Conservation (phyloP, 352 stramenopile species). For the Pythium periplocum region DNA sequence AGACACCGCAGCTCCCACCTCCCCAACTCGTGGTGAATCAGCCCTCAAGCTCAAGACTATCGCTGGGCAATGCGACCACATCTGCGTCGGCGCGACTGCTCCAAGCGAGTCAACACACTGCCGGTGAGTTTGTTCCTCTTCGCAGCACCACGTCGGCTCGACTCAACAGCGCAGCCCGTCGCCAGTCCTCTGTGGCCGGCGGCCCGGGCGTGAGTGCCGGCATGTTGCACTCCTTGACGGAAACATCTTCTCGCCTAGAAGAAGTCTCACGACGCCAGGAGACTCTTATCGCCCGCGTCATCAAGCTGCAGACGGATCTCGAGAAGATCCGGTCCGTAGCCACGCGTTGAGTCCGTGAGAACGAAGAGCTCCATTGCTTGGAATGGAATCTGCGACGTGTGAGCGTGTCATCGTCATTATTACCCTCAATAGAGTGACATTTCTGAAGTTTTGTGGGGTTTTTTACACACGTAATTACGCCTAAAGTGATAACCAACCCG, state of each 20-base stretch:
- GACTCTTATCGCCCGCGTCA: slow-evolving; percentile 31
- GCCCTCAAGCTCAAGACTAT: slow-evolving; percentile 4
- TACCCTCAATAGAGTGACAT: slow-evolving; percentile 9
- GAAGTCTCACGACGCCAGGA: slow-evolving; percentile 44
- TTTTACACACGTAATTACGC: slow-evolving; percentile 1
- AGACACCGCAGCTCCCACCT: not conserved
- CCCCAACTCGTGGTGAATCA: slow-evolving; percentile 2
- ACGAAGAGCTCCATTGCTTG: too few species aligned
- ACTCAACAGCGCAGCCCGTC: slow-evolving; percentile 28
- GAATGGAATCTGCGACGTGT: too few species aligned
- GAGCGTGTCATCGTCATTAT: not conserved
- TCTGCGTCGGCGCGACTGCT: slow-evolving; percentile 9
- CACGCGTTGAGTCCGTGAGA: too few species aligned
- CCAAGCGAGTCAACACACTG: slow-evolving; percentile 18
- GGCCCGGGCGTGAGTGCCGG: slow-evolving; percentile 18
- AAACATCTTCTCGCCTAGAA: slow-evolving; percentile 33
- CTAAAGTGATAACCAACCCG: not conserved
- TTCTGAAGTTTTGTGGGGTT: slow-evolving; percentile 2
- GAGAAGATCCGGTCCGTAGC: slow-evolving; percentile 2
- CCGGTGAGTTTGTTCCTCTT: slow-evolving; percentile 18
- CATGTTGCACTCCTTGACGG: slow-evolving; percentile 40
- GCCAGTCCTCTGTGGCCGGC: slow-evolving; percentile 14
- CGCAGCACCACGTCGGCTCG: slow-evolving; percentile 29
- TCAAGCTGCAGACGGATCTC: slow-evolving; percentile 30
- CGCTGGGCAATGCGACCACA: slow-evolving; percentile 5